A percentile compares a stretch with the other conserved stretches of the same genome.
phyloP scores from a whole-genome alignment of 345 rosid genomes.

The Adansonia digitata region DNA sequence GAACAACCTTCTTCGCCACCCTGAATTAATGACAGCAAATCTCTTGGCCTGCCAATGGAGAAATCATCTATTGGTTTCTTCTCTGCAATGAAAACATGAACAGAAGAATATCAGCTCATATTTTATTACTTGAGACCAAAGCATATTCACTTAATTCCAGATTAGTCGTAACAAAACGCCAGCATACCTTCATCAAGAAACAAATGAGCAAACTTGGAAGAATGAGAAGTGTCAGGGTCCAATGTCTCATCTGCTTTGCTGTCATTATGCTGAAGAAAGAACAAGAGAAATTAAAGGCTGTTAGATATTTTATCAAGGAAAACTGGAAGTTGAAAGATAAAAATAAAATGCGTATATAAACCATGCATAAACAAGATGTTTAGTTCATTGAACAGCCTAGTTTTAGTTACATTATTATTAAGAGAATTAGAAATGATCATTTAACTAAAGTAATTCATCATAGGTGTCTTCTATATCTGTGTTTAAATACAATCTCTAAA shows the following conservation, averaged over 20 bases:
- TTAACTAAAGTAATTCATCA: not conserved
- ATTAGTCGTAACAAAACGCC: conserved; percentile 1
- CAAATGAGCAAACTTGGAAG: conserved; percentile 90
- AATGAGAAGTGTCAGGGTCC: conserved; percentile 43
- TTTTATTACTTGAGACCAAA: not conserved
- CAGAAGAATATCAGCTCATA: conserved; percentile 6
- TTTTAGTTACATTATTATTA: not conserved
- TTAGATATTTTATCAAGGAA: conserved; percentile 9
- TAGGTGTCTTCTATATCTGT: not conserved
- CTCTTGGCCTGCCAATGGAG: conserved; percentile 40
- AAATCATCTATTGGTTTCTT: conserved; percentile 54
- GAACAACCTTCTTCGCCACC: conserved; percentile 59
- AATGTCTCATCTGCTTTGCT: conserved; percentile 41
- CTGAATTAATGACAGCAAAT: conserved; percentile 72
- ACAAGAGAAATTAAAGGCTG: conserved; percentile 16
- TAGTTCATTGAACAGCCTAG: not conserved
- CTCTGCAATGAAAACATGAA: conserved; percentile 41
- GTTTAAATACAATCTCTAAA: not conserved
- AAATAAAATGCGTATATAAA: not conserved
- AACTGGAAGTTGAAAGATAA: not conserved
- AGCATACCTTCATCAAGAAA: conserved; percentile 80
- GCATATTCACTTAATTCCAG: not conserved
- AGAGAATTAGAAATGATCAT: not conserved
- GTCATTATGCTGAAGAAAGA: conserved; percentile 41
- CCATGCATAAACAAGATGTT: not conserved